phyloP scores from a whole-genome alignment of 306 rosid genomes.

The Hippophae rhamnoides region DNA sequence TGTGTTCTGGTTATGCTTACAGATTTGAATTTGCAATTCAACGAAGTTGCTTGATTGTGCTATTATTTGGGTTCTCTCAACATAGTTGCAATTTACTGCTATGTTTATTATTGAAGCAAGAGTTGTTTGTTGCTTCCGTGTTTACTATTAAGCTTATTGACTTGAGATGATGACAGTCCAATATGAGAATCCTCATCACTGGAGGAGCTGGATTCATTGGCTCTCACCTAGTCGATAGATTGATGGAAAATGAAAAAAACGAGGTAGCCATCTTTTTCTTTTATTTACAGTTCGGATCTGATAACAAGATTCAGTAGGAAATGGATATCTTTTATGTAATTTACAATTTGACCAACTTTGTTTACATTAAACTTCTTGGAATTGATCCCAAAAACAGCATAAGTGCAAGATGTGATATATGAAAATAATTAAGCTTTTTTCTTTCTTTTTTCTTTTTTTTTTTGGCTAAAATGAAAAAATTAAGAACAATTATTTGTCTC shows the following conservation, averaged over 20 bases:
- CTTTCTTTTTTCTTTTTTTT: neutral
- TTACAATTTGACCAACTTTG: neutral
- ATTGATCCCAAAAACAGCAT: neutral
- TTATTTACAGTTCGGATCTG: neutral
- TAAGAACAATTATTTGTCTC: neutral
- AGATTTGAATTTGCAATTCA: too few relatives aligned
- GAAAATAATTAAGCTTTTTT: neutral
- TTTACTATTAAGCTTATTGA: constrained; percentile 6
- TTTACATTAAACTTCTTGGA: neutral
- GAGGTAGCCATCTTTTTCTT: constrained; percentile 41
- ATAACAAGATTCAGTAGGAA: neutral
- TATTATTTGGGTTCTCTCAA: too few relatives aligned
- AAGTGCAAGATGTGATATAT: constrained; percentile 1
- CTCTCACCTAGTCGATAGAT: constrained; percentile 87
- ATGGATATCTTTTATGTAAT: neutral
- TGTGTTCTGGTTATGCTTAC: too few relatives aligned
- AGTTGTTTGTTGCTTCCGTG: neutral
- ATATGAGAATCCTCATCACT: constrained; percentile 86
- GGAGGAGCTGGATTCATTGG: constrained; percentile 99
- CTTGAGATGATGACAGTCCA: constrained; percentile 43
- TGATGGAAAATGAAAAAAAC: constrained; percentile 92
- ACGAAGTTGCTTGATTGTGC: too few relatives aligned
- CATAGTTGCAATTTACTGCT: neutral
- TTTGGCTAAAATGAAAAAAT: neutral
- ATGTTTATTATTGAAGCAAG: neutral